Conservation (phyloP, 1,139 yeast genomes). For the Nematodospora anomalae region DNA sequence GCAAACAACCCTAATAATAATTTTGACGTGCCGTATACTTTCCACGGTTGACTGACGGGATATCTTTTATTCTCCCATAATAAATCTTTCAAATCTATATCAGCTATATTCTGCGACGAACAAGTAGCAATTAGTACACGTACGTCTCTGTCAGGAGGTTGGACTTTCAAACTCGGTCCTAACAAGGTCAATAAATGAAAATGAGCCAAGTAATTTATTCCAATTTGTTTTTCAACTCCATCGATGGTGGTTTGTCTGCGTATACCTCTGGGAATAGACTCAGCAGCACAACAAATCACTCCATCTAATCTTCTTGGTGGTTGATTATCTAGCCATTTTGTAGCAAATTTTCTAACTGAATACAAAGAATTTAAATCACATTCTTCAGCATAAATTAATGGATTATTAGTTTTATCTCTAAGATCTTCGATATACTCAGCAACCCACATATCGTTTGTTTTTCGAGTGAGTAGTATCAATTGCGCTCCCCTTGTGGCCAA, state of each 20-base stretch:
- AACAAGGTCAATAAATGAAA: constrained; percentile 76
- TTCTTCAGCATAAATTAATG: constrained; percentile 80
- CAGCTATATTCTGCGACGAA: constrained; percentile 71
- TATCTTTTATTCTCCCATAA: constrained; percentile 64
- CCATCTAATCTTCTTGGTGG: constrained; percentile 93
- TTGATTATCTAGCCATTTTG: constrained; percentile 87
- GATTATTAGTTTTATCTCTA: constrained; percentile 66
- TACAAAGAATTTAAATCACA: constrained; percentile 77
- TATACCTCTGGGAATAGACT: constrained; percentile 62
- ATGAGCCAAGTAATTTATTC: constrained; percentile 78
- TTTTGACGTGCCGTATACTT: constrained; percentile 79
- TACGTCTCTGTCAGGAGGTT: constrained; percentile 94
- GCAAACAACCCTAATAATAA: constrained; percentile 72
- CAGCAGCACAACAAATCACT: constrained; percentile 84
- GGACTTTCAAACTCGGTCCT: constrained; percentile 79
- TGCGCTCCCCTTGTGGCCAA: constrained; percentile 87
- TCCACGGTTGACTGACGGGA: constrained; percentile 66
- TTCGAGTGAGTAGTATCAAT: constrained; percentile 67
- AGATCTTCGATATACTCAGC: constrained; percentile 77
- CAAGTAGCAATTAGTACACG: constrained; percentile 76
- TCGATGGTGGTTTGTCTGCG: constrained; percentile 67
- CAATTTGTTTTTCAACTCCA: constrained; percentile 84
- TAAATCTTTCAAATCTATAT: constrained; percentile 63
- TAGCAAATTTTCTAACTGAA: constrained; percentile 86
- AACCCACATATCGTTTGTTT: constrained; percentile 70